These are phyloP conservation scores for Malassezia equina DNA, from an alignment of 1,284 basidiomycete genomes.

Conservation along the genomic window DNA sequence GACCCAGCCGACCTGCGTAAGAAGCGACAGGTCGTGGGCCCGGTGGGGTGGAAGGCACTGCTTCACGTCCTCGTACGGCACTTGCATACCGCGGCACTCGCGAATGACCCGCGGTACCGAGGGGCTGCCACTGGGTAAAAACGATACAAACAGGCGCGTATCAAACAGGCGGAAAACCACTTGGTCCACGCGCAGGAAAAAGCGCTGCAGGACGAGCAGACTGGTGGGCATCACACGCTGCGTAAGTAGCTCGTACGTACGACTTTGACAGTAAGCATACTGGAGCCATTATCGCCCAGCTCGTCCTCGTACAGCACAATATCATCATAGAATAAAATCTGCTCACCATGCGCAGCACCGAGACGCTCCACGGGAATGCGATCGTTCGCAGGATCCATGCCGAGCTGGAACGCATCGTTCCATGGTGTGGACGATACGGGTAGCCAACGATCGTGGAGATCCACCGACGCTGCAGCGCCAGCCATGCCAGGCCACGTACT, in stretches of 20 bases:
- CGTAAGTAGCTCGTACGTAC: constrained; percentile 14
- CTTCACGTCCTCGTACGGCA: constrained; percentile 69
- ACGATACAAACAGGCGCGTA: constrained; percentile 79
- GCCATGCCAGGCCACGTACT: constrained; percentile 68
- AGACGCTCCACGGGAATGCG: constrained; percentile 42
- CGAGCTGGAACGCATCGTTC: constrained; percentile 19
- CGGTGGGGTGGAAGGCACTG: constrained; percentile 61
- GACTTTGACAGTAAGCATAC: constrained; percentile 42
- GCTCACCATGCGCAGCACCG: constrained; percentile 35
- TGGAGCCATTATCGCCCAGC: constrained; percentile 44
- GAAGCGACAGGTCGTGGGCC: constrained; percentile 71
- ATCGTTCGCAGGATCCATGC: constrained; percentile 30
- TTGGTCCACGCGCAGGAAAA: constrained; percentile 87
- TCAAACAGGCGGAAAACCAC: constrained; percentile 87
- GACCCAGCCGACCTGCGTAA: constrained; percentile 81
- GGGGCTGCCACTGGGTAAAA: no score
- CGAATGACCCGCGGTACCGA: constrained; percentile 58
- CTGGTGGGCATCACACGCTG: constrained; percentile 97
- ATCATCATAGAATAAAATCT: constrained; percentile 47
- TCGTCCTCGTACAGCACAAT: constrained; percentile 46
- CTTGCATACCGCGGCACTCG: constrained; percentile 80
- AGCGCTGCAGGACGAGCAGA: constrained; percentile 77
- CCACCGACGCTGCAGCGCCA: constrained; percentile 5
- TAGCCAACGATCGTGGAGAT: not conserved
- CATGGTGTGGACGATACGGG: not conserved